Percentiles rank a stretch among this genome's conserved stretches.
Evolutionary conservation across 2,329 filamentous ascomycete species (phyloP).

Genomic region (Alternaria metachromatica): DNA sequence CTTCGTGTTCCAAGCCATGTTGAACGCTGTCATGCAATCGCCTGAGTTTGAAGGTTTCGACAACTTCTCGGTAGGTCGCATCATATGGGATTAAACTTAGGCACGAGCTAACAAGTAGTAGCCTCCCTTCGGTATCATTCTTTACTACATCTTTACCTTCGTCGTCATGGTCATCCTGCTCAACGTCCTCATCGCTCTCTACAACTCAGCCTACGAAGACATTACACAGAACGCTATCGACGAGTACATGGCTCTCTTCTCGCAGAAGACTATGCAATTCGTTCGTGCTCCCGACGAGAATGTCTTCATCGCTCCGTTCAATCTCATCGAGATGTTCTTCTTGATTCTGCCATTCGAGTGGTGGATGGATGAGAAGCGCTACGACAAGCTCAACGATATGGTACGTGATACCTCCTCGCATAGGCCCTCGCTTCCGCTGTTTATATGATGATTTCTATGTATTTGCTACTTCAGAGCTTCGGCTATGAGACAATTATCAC

Average conservation of each 20-base stretch:
- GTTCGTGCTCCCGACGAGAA: slow-evolving; percentile 97
- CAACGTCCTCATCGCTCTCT: slow-evolving; percentile 95
- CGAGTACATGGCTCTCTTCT: slow-evolving; percentile 92
- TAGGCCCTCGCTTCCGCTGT: not conserved
- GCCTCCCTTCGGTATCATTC: slow-evolving; percentile 88
- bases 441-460: slow-evolving; percentile 91
- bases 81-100: not conserved
- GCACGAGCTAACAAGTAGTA: slow-evolving; percentile 17
- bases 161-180: slow-evolving; percentile 94
- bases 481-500: slow-evolving; percentile 99
- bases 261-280: slow-evolving; percentile 95
- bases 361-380: slow-evolving; percentile 81
- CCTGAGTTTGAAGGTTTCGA: slow-evolving; percentile 92
- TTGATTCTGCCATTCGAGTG: slow-evolving; percentile 87
- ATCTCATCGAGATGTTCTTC: slow-evolving; percentile 84
- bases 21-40: slow-evolving; percentile 88
- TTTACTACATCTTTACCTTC: slow-evolving; percentile 98
- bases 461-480: slow-evolving; percentile 99
- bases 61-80: slow-evolving; percentile 67
- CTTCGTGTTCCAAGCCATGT: slow-evolving; percentile 82
- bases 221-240: slow-evolving; percentile 93
- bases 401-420: slow-evolving; percentile 28
- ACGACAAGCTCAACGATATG: slow-evolving; percentile 83
- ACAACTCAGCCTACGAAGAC: slow-evolving; percentile 95
- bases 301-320: slow-evolving; percentile 95